Evolutionary conservation across 2,329 filamentous ascomycete genomes (phyloP).

Genomic region (Dryadomyces quercivorus): DNA sequence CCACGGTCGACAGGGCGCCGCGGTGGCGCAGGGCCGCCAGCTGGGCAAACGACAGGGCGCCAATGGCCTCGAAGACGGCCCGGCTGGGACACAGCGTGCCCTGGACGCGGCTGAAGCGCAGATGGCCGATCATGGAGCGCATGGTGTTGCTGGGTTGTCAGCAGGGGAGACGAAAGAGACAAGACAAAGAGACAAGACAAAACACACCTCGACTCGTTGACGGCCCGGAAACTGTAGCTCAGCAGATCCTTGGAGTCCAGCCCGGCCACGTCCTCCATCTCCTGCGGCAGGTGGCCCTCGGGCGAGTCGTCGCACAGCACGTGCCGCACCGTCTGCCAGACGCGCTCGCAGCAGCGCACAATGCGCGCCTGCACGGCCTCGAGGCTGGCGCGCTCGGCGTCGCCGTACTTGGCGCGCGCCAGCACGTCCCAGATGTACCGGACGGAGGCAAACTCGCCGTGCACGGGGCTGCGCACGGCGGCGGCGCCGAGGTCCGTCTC

Average conservation of each 20-base stretch:
- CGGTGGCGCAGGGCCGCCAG: constrained; percentile 74
- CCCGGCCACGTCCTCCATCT: constrained; percentile 58
- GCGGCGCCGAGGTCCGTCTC: constrained; percentile 54
- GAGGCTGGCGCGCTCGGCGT: constrained; percentile 23
- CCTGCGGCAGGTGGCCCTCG: constrained; percentile 72
- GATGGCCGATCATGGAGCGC: constrained; percentile 45
- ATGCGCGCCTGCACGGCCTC: constrained; percentile 40
- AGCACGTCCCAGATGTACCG: constrained; percentile 45
- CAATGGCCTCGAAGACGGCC: constrained; percentile 52
- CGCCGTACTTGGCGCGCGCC: constrained; percentile 22
- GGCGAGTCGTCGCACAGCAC: constrained; percentile 90
- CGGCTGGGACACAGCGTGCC: constrained; percentile 34
- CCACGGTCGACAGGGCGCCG: constrained; percentile 87
- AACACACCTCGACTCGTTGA: constrained; percentile 95
- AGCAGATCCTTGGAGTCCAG: constrained; percentile 78
- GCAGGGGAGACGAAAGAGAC: too few relatives aligned
- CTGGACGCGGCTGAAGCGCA: constrained; percentile 31
- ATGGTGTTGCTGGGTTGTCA: constrained; percentile 52
- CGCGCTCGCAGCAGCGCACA: constrained; percentile 46
- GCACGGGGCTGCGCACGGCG: constrained; percentile 53
- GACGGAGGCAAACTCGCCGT: constrained; percentile 57
- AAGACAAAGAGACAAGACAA: too few relatives aligned
- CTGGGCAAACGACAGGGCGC: constrained; percentile 68
- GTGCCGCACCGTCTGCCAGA: constrained; percentile 66
- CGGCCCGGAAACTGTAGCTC: constrained; percentile 86